These are phyloP conservation scores for Flaveria sonorensis DNA, from an alignment of 129 eudicot genomes.

Conservation along the genomic window DNA sequence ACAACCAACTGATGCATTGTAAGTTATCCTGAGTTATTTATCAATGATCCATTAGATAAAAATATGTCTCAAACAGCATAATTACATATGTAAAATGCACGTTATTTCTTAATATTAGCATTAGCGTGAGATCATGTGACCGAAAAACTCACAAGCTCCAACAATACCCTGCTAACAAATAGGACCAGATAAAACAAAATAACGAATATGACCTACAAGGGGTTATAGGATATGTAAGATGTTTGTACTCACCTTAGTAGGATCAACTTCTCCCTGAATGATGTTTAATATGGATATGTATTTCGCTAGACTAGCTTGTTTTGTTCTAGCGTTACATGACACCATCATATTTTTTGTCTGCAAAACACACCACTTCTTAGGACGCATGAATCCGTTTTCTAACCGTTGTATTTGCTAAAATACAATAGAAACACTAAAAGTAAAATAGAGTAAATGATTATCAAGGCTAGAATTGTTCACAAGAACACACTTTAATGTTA, in stretches of 20 bases:
- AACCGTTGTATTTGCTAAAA: background rate
- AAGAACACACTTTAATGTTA: background rate
- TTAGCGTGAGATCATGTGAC: background rate
- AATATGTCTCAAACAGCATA: background rate
- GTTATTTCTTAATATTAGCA: no score
- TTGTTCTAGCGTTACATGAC: slow-evolving; percentile 79
- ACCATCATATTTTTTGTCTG: slow-evolving; percentile 95
- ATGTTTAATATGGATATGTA: slow-evolving; percentile 89
- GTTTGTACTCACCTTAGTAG: slow-evolving; percentile 65
- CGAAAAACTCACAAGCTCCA: background rate
- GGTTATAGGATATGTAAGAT: background rate
- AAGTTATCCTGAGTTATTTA: no score
- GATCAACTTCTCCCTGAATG: slow-evolving; percentile 96
- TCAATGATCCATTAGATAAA: background rate
- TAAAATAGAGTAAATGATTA: background rate
- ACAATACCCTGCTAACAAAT: background rate
- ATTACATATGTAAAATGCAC: background rate
- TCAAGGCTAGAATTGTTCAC: background rate
- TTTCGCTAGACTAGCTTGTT: slow-evolving; percentile 87
- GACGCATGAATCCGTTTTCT: background rate
- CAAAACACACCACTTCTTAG: slow-evolving; percentile 34
- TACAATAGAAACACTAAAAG: background rate
- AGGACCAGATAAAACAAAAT: background rate
- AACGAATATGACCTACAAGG: background rate
- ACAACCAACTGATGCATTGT: background rate